Evolutionary conservation across 164 flowering plant species (phyloP), one percentile per base, ranked within the genome.

Genomic region (Warburgia ugandensis): DNA sequence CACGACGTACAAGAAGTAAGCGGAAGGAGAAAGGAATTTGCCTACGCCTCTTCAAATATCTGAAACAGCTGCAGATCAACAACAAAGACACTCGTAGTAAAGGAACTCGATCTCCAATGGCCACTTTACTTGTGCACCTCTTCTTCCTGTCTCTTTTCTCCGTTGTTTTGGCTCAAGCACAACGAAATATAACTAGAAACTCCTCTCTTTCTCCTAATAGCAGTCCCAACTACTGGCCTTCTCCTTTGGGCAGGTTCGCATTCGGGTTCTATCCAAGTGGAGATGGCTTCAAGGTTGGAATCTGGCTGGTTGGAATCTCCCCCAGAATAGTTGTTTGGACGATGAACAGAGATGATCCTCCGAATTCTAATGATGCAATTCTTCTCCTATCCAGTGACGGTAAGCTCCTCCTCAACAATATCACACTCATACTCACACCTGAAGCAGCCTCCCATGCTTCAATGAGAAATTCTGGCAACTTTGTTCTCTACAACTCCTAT

Each of bases 381-480:
- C 23, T 77, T 48, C 29, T 19, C 17, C 42, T 76, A 10, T 61
- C 62, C 1, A 21, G 2, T 0, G 65, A 64, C n/a, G 76, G 76
- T 1, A 53, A 45, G 42, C 68, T 72, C 1, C 35, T 68, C 39
- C 54, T 73, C 2, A 60, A 68, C 20, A 32, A 65, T n/a, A 37
- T 61, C 6, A 16, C 12, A 27, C 16, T 13, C 0, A 8, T 10
- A 1, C 35, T 63, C 22, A 50, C n/a, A n/a, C n/a, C 65, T 5
- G 72, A 77, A 77, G 66, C 69, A 41, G 72, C 66, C 30, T 75
- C 70, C 20, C 60, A 65, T 2, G 6, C 35, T n/a, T n/a, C n/a
- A n/a, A n/a, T n/a, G n/a, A n/a, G n/a, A n/a, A n/a, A n/a, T n/a
- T n/a, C n/a, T n/a, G n/a, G n/a, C n/a, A n/a, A n/a, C n/a, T n/a